phyloP scores from a whole-genome alignment of 2,329 filamentous ascomycete genomes.

The Onygenales sp. region DNA sequence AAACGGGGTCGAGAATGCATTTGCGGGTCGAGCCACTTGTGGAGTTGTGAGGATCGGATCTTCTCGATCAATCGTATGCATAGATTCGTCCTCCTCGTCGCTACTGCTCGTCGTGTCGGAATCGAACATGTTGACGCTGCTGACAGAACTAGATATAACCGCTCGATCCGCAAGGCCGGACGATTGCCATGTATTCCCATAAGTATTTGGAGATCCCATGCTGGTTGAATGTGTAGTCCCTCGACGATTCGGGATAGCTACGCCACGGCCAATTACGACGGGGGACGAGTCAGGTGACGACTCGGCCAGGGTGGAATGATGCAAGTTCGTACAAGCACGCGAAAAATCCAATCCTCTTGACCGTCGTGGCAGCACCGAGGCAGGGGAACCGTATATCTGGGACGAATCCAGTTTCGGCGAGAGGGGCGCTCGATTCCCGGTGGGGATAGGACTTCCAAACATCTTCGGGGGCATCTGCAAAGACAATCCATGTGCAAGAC shows the following conservation, averaged over 20 bases:
- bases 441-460: conserved; percentile 35
- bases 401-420: conserved; percentile 80
- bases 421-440: conserved; percentile 55
- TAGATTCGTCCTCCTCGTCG: conserved; percentile 48
- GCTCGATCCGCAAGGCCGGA: conserved; percentile 59
- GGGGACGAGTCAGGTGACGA: conserved; percentile 87
- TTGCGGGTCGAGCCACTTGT: conserved; percentile 54
- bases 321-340: conserved; percentile 82
- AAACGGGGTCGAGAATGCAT: conserved; percentile 34
- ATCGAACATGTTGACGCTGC: conserved; percentile 68
- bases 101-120: conserved; percentile 69
- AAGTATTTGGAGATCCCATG: conserved; percentile 56
- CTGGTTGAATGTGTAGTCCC: conserved; percentile 29
- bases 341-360: conserved; percentile 91
- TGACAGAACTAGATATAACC: conserved; percentile 68
- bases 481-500: conserved; percentile 55
- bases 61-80: conserved; percentile 61
- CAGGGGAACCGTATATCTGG: conserved; percentile 76
- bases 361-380: conserved; percentile 77
- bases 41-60: conserved; percentile 78
- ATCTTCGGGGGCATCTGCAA: conserved; percentile 56
- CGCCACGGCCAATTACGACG: conserved; percentile 61
- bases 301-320: conserved; percentile 89
- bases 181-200: conserved; percentile 57
- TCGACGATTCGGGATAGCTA: conserved; percentile 50